Percentiles rank a stretch among this genome's conserved stretches.
Evolutionary conservation across 371 early-diverging fungal species (phyloP).

Genomic region (Circinella umbellata): DNA sequence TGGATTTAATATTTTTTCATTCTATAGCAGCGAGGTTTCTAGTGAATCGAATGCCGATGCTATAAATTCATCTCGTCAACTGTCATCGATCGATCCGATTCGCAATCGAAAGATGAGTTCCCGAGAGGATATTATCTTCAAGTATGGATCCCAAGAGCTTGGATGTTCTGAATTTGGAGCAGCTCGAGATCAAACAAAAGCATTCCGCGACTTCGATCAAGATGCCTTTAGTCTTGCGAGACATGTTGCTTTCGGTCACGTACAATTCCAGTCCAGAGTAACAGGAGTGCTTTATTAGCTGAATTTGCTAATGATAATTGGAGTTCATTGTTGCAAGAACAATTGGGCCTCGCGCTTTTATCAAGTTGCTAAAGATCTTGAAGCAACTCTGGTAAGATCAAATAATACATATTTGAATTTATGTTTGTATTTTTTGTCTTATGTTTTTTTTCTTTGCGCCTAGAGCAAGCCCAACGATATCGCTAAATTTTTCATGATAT

Average conservation of each 20-base stretch:
- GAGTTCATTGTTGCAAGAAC: too few species aligned
- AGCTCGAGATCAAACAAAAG: conserved; percentile 4
- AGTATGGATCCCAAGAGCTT: conserved; percentile 11
- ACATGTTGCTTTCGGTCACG: conserved; percentile 15
- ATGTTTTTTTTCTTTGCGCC: too few species aligned
- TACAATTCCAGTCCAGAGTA: background rate
- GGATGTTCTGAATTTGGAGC: conserved; percentile 13
- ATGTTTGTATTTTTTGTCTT: too few species aligned
- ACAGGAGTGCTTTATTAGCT: too few species aligned
- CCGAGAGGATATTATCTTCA: conserved; percentile 16
- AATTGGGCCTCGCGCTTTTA: too few species aligned
- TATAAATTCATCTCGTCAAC: background rate
- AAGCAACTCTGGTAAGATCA: too few species aligned
- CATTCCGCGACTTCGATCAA: conserved; percentile 7
- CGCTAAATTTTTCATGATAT: too few species aligned
- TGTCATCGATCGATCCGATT: conserved; percentile 15
- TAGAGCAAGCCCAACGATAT: too few species aligned
- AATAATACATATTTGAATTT: too few species aligned
- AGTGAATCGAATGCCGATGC: conserved; percentile 14
- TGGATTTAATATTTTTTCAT: too few species aligned
- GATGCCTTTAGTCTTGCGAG: conserved; percentile 17
- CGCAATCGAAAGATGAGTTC: conserved; percentile 13
- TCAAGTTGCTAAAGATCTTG: too few species aligned
- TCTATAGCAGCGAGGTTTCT: conserved; percentile 13
- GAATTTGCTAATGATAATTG: too few species aligned